Percentiles rank a stretch among this genome's conserved stretches.
Conservation (phyloP, 495 filamentous ascomycete species). For the Penicillium atrosanguineum region DNA sequence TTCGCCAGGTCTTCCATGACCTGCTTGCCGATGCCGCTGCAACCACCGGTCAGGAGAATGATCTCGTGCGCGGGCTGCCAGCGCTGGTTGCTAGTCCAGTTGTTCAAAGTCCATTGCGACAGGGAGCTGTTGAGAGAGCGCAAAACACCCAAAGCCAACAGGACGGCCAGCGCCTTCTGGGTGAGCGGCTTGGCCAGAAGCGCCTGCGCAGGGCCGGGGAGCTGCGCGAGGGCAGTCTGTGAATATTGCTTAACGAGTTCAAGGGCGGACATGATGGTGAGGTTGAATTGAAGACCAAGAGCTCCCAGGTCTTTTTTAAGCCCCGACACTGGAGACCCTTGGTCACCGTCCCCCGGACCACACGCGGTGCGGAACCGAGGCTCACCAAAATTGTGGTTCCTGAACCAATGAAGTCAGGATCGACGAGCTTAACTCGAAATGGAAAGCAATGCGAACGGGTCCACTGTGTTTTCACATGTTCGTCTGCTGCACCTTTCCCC, state of each 20-base stretch:
- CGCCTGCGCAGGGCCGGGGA: constrained; percentile 30
- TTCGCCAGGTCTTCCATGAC: constrained; percentile 45
- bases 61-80: constrained; percentile 51
- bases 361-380: background rate
- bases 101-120: constrained; percentile 45
- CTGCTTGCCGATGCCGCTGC: constrained; percentile 54
- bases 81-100: constrained; percentile 41
- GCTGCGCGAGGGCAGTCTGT: constrained; percentile 24
- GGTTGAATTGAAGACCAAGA: background rate
- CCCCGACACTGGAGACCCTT: no score
- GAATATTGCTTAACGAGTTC: constrained; percentile 29
- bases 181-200: constrained; percentile 26
- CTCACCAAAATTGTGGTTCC: background rate
- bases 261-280: constrained; percentile 25
- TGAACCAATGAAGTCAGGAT: background rate
- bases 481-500: no score
- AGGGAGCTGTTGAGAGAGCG: constrained; percentile 40
- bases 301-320: background rate
- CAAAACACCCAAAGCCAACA: constrained; percentile 38
- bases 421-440: background rate
- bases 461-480: background rate
- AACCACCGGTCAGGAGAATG: constrained; percentile 57
- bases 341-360: no score
- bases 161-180: constrained; percentile 26
- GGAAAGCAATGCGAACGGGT: background rate